A percentile compares a stretch with the other conserved stretches of the same genome.
These are phyloP conservation scores for Cenococcum geophilum DNA, from an alignment of 495 filamentous ascomycete species.

Conservation along the genomic window DNA sequence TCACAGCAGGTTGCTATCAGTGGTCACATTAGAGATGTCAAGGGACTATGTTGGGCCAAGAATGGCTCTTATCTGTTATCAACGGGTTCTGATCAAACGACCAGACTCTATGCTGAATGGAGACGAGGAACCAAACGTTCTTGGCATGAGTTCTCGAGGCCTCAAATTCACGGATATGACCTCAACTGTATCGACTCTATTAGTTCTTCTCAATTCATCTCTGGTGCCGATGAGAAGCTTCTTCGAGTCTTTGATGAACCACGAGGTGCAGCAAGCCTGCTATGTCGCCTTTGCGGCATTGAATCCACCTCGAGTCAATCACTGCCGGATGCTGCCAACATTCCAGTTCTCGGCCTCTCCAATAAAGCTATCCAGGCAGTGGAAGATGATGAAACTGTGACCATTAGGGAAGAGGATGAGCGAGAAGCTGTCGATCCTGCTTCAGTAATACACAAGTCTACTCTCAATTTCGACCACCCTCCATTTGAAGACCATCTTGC, in stretches of 20 bases:
- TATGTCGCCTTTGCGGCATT: conserved; percentile 63
- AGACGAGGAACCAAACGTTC: conserved; percentile 46
- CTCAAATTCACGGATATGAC: conserved; percentile 97
- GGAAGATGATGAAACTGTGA: conserved; percentile 44
- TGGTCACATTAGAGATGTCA: conserved; percentile 75
- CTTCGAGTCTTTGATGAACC: conserved; percentile 92
- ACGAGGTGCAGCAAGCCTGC: conserved; percentile 67
- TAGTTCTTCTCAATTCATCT: conserved; percentile 67
- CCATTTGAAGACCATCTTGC: conserved; percentile 85
- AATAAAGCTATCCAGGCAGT: conserved; percentile 79
- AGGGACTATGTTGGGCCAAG: conserved; percentile 75
- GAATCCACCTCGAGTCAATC: conserved; percentile 37
- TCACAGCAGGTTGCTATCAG: conserved; percentile 67
- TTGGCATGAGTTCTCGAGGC: conserved; percentile 94
- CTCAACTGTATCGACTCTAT: conserved; percentile 86
- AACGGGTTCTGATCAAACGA: conserved; percentile 88
- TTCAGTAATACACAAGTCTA: conserved; percentile 39
- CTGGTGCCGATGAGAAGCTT: conserved; percentile 97
- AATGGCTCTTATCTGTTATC: conserved; percentile 81
- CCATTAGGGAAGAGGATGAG: conserved; percentile 24
- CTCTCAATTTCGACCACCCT: conserved; percentile 55
- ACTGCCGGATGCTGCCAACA: conserved; percentile 80
- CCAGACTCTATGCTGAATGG: conserved; percentile 88
- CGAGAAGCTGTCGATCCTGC: conserved; percentile 29
- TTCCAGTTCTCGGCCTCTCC: conserved; percentile 90